Evolutionary conservation across 1,139 yeast genomes (phyloP).

Genomic region (Geotrichum aggregatum): DNA sequence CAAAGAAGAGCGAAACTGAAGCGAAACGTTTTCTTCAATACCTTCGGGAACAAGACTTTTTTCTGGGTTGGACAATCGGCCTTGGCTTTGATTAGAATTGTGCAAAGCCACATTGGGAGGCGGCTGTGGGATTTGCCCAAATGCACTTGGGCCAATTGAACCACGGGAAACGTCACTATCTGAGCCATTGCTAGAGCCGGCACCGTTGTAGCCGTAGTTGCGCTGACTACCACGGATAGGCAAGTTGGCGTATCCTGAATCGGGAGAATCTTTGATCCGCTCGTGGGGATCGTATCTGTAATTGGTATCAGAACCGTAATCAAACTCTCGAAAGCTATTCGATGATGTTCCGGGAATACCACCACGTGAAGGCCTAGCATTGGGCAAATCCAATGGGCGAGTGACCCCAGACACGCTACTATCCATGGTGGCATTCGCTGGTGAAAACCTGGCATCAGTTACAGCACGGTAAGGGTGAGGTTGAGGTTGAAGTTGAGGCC

Average conservation of each 20-base stretch:
- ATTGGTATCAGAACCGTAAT: slow-evolving; percentile 12
- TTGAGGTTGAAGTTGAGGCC: background rate
- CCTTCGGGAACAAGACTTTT: background rate
- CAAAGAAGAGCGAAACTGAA: background rate
- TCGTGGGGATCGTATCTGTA: slow-evolving; percentile 16
- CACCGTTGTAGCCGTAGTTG: background rate
- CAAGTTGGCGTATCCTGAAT: slow-evolving; percentile 12
- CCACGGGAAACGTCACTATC: slow-evolving; percentile 11
- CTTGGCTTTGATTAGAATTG: background rate
- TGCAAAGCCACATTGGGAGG: background rate
- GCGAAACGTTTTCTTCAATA: background rate
- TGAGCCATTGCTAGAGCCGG: slow-evolving; percentile 6
- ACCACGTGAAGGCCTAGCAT: slow-evolving; percentile 19
- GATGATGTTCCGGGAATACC: slow-evolving; percentile 19
- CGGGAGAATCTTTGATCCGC: slow-evolving; percentile 16
- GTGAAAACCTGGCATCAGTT: background rate
- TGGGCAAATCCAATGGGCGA: slow-evolving; percentile 13
- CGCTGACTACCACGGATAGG: background rate
- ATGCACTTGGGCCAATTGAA: background rate
- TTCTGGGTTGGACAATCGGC: background rate
- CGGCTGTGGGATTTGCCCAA: background rate
- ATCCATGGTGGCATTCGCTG: background rate
- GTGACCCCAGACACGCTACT: background rate
- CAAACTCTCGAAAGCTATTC: slow-evolving; percentile 12
- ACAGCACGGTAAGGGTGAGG: slow-evolving; percentile 1